phyloP scores from a whole-genome alignment of 2,329 filamentous ascomycete species.

The Exophiala alcalophila region DNA sequence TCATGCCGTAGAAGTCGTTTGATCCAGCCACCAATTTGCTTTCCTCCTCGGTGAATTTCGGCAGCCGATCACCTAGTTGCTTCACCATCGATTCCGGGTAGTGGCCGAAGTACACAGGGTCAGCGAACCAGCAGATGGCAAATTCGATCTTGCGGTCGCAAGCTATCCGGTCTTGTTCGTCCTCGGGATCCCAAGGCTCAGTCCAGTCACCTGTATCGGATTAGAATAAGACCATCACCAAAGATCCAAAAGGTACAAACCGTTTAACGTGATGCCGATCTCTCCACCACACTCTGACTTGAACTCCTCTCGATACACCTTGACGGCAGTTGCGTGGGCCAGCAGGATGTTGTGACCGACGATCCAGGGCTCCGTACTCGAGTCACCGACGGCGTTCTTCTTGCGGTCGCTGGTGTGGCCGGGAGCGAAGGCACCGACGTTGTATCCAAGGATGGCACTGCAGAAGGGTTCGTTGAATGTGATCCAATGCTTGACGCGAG shows the following conservation, averaged over 20 bases:
- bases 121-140: slow-evolving; percentile 81
- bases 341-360: slow-evolving; percentile 77
- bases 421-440: slow-evolving; percentile 72
- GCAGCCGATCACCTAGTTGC: slow-evolving; percentile 75
- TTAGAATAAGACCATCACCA: neutral
- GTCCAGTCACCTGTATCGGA: slow-evolving; percentile 63
- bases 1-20: slow-evolving; percentile 94
- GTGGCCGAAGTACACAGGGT: slow-evolving; percentile 79
- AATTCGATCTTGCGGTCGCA: slow-evolving; percentile 81
- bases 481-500: slow-evolving; percentile 82
- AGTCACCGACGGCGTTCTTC: slow-evolving; percentile 69
- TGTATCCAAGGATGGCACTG: slow-evolving; percentile 76
- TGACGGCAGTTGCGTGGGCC: slow-evolving; percentile 76
- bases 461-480: slow-evolving; percentile 92
- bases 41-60: slow-evolving; percentile 71
- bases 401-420: slow-evolving; percentile 74
- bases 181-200: slow-evolving; percentile 77
- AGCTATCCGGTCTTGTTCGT: slow-evolving; percentile 72
- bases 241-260: slow-evolving; percentile 39
- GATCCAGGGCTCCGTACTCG: slow-evolving; percentile 74
- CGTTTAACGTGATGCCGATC: slow-evolving; percentile 86
- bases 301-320: slow-evolving; percentile 79
- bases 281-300: slow-evolving; percentile 68
- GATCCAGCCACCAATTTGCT: slow-evolving; percentile 72
- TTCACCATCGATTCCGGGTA: slow-evolving; percentile 81